A percentile compares a stretch with the other conserved stretches of the same genome.
Evolutionary conservation across 805 yeast species (phyloP).

Genomic region (Suhomyces xylopsoci): DNA sequence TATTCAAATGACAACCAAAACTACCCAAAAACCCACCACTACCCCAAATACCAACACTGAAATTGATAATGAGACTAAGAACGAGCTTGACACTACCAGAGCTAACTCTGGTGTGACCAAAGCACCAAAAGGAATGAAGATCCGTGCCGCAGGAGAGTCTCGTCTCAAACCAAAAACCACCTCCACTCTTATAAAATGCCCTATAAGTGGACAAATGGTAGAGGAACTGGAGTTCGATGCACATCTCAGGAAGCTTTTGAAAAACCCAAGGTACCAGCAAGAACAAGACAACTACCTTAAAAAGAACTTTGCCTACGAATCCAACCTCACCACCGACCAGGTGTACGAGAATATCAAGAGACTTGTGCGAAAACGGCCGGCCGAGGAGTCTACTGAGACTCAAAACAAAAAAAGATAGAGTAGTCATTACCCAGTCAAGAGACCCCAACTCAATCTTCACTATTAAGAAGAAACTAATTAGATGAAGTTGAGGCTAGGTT

Average conservation of each 20-base stretch:
- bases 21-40: background rate
- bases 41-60: background rate
- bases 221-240: constrained; percentile 68
- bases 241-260: constrained; percentile 64
- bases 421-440: too few species aligned
- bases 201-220: constrained; percentile 69
- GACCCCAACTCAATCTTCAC: too few species aligned
- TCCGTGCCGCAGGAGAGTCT: constrained; percentile 70
- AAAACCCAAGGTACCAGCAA: constrained; percentile 76
- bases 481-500: too few species aligned
- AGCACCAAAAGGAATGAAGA: constrained; percentile 53
- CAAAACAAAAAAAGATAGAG: background rate
- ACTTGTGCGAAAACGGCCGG: constrained; percentile 12
- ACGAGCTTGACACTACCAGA: too few species aligned
- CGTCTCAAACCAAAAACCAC: constrained; percentile 33
- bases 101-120: too few species aligned
- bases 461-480: too few species aligned
- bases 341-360: constrained; percentile 59
- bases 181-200: constrained; percentile 58
- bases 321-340: constrained; percentile 53
- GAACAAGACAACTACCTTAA: constrained; percentile 61
- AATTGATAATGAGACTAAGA: background rate
- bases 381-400: constrained; percentile 4
- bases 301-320: constrained; percentile 48
- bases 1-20: background rate